These are phyloP conservation scores for Hapsidospora chrysogenum DNA, from an alignment of 495 filamentous ascomycete species.

Conservation along the genomic window DNA sequence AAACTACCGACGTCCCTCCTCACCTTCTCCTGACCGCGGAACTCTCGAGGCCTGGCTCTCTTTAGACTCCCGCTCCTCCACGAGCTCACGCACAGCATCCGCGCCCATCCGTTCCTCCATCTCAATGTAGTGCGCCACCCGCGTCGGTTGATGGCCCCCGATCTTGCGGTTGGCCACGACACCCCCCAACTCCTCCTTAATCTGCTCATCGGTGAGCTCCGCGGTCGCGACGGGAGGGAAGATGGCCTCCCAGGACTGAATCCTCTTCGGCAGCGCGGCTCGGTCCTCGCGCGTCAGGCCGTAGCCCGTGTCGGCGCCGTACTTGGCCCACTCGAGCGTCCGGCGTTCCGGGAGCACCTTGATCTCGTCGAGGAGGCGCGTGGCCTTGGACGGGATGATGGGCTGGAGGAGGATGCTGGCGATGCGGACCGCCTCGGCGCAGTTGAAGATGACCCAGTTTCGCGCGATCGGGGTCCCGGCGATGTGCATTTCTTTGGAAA, in stretches of 20 bases:
- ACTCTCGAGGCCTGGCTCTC: too few species aligned
- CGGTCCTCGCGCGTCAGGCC: slow-evolving; percentile 23
- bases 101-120: slow-evolving; percentile 2
- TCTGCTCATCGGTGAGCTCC: background rate
- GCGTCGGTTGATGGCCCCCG: background rate
- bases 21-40: too few species aligned
- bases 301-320: slow-evolving; percentile 50
- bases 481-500: slow-evolving; percentile 6
- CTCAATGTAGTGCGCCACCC: background rate
- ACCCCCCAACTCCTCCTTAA: background rate
- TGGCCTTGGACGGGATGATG: slow-evolving; percentile 71
- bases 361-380: slow-evolving; percentile 57
- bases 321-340: slow-evolving; percentile 34
- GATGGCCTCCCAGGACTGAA: slow-evolving; percentile 13
- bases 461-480: background rate
- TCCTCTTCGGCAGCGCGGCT: slow-evolving; percentile 24
- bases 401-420: slow-evolving; percentile 76
- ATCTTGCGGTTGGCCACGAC: background rate
- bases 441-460: slow-evolving; percentile 42
- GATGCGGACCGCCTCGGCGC: slow-evolving; percentile 65
- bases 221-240: slow-evolving; percentile 18
- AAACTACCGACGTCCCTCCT: too few species aligned
- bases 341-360: slow-evolving; percentile 48
- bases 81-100: background rate
- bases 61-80: background rate